phyloP scores from a whole-genome alignment of 2,329 filamentous ascomycete species.

The Blumeriella jaapii region DNA sequence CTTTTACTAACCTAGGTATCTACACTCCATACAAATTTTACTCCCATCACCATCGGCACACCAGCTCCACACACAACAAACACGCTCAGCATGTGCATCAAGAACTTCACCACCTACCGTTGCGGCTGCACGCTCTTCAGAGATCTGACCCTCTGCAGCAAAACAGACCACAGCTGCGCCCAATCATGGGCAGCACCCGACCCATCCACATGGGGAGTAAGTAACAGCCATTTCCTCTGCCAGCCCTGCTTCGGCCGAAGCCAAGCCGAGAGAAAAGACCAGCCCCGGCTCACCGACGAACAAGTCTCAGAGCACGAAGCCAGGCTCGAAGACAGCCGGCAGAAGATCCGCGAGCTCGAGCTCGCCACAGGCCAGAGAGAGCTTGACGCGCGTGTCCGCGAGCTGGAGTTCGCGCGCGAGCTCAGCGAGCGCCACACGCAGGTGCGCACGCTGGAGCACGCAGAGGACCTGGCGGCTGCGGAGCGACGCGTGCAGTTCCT shows the following conservation, averaged over 20 bases:
- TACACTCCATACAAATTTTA: no score
- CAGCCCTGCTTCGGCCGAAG: background rate
- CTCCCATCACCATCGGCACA: no score
- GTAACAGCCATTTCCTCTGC: background rate
- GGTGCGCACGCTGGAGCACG: background rate
- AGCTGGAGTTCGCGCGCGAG: background rate
- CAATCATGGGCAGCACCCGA: background rate
- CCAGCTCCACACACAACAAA: no score
- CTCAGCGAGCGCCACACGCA: background rate
- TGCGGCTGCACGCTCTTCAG: background rate
- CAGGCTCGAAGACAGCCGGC: background rate
- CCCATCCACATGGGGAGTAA: background rate
- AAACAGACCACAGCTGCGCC: background rate
- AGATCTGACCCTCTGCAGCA: background rate
- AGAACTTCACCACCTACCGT: background rate
- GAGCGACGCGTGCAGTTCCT: background rate
- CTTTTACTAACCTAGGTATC: no score
- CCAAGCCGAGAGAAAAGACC: background rate
- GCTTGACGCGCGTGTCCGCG: background rate
- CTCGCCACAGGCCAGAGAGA: background rate
- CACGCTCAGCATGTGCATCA: background rate
- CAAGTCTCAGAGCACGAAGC: background rate
- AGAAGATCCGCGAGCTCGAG: background rate
- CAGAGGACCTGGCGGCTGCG: background rate
- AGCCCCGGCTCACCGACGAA: background rate